Evolutionary conservation across 1,284 basidiomycete genomes (phyloP).

Genomic region (Cryptococcus hybrid): DNA sequence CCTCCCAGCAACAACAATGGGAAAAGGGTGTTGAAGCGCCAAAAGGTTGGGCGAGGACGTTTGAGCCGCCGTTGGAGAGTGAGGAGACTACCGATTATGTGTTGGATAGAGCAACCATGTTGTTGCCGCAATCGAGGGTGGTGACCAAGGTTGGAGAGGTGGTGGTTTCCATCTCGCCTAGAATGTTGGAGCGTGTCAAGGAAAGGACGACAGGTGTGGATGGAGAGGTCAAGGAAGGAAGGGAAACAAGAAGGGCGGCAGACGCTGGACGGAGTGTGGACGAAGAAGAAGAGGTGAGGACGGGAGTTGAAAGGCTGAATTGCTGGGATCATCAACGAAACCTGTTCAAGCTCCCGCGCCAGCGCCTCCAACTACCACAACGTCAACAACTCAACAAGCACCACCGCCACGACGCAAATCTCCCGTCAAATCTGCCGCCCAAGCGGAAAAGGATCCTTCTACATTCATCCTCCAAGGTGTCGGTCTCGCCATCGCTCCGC

Average conservation of each 20-base stretch:
- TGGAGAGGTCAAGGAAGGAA: not conserved
- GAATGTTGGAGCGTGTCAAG: constrained; percentile 28
- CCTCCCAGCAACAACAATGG: constrained; percentile 13
- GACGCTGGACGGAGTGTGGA: no score
- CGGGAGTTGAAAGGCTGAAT: no score
- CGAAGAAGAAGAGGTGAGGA: no score
- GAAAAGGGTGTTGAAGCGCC: constrained; percentile 34
- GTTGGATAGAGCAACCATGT: constrained; percentile 59
- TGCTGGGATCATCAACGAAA: not conserved
- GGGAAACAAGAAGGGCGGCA: no score
- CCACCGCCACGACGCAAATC: constrained; percentile 11
- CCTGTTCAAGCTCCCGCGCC: not conserved
- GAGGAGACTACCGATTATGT: not conserved
- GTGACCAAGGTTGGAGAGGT: not conserved
- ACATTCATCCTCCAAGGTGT: not conserved
- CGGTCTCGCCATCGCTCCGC: not conserved
- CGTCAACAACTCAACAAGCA: not conserved
- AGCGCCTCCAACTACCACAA: not conserved
- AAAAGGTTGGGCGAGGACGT: constrained; percentile 68
- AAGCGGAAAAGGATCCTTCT: constrained; percentile 25
- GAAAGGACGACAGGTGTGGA: constrained; percentile 39
- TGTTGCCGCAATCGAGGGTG: constrained; percentile 54
- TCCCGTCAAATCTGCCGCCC: constrained; percentile 24
- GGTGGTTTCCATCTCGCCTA: constrained; percentile 36
- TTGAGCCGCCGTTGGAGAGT: constrained; percentile 67